Percentiles rank a stretch among this genome's conserved stretches.
phyloP scores from a whole-genome alignment of 2,329 filamentous ascomycete genomes.

The Sporothrix luriei region DNA sequence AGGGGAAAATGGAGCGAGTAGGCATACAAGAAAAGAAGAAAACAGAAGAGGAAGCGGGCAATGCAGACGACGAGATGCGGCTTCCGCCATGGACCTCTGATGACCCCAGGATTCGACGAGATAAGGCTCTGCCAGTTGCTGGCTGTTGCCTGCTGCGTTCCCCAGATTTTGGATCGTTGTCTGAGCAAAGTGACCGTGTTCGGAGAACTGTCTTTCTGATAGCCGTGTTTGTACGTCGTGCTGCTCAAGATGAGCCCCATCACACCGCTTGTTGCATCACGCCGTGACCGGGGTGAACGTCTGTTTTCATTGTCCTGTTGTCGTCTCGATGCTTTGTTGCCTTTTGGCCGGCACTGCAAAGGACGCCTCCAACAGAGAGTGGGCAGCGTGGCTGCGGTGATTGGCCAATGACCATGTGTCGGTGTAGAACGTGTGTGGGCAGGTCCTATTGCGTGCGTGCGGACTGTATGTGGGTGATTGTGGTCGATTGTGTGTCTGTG shows the following conservation, averaged over 20 bases:
- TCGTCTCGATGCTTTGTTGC: neutral
- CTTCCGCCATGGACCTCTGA: no score
- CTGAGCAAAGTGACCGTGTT: neutral
- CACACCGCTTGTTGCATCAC: slow-evolving; percentile 27
- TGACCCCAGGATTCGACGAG: slow-evolving; percentile 7
- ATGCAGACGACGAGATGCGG: no score
- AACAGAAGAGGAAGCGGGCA: no score
- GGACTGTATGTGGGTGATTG: neutral
- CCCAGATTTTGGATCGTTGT: neutral
- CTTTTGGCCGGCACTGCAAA: neutral
- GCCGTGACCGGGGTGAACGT: neutral
- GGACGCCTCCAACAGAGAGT: slow-evolving; percentile 10
- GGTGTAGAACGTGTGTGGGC: slow-evolving; percentile 26
- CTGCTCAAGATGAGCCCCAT: neutral
- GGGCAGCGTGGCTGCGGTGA: slow-evolving; percentile 3
- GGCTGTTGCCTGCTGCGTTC: neutral
- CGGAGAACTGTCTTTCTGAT: no score
- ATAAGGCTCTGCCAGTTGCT: slow-evolving; percentile 14
- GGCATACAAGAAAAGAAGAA: neutral
- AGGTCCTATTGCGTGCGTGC: neutral
- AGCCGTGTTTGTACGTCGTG: no score
- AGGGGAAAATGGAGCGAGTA: neutral
- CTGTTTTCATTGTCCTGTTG: neutral
- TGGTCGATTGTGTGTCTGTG: no score
- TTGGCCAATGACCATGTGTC: slow-evolving; percentile 28